phyloP scores from a whole-genome alignment of 768 basidiomycete species.

The Kwoniella mangroviensis region DNA sequence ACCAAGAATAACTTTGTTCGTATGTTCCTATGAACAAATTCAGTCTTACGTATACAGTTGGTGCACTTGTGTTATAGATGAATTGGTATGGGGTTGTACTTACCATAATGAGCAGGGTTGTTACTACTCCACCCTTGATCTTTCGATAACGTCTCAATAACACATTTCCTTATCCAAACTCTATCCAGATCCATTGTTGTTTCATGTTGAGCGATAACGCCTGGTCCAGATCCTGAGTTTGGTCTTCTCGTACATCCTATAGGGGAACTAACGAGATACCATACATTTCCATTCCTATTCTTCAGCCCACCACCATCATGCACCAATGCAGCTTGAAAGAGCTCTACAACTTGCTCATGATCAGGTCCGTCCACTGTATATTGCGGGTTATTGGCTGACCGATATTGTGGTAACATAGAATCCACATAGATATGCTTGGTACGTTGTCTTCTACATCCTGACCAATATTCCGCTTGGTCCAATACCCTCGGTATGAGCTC shows the following conservation, averaged over 20 bases:
- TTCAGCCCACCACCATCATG: conserved; percentile 25
- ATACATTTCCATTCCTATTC: conserved; percentile 31
- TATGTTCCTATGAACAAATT: conserved; percentile 43
- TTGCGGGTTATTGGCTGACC: not conserved
- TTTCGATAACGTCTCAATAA: conserved; percentile 42
- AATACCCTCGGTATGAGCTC: conserved; percentile 40
- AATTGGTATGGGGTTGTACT: not conserved
- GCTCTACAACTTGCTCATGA: conserved; percentile 34
- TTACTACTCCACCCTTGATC: conserved; percentile 50
- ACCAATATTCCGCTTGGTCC: conserved; percentile 38
- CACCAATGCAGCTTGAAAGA: conserved; percentile 6
- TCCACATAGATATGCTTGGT: conserved; percentile 27
- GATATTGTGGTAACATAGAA: conserved; percentile 10
- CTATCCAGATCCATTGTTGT: not conserved
- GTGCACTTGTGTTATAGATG: not conserved
- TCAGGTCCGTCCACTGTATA: conserved; percentile 1
- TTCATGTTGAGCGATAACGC: not conserved
- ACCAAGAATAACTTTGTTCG: conserved; percentile 49
- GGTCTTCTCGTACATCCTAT: conserved; percentile 34
- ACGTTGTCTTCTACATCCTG: conserved; percentile 17
- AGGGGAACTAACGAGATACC: conserved; percentile 39
- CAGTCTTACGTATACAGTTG: not conserved
- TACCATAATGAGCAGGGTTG: conserved; percentile 33
- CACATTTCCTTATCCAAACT: conserved; percentile 34
- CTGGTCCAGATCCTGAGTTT: not conserved